phyloP scores from a whole-genome alignment of 1,284 basidiomycete genomes.

The Pascua guehoae region DNA sequence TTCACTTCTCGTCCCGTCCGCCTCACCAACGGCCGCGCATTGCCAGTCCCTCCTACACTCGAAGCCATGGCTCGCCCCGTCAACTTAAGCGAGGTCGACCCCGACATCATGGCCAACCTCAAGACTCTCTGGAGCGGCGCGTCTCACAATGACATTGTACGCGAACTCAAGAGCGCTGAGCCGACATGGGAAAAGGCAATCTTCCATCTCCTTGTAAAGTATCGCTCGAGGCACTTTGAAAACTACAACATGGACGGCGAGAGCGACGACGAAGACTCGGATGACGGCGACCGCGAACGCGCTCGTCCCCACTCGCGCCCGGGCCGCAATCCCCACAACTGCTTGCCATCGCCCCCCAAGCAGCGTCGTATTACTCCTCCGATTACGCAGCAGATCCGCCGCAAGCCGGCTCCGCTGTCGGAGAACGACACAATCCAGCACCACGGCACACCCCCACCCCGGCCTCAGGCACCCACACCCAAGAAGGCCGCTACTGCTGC shows the following conservation, averaged over 20 bases:
- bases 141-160: slow-evolving; percentile 66
- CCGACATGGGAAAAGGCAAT: slow-evolving; percentile 90
- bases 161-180: slow-evolving; percentile 58
- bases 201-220: slow-evolving; percentile 77
- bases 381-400: slow-evolving; percentile 18
- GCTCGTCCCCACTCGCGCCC: slow-evolving; percentile 20
- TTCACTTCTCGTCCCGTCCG: slow-evolving; percentile 66
- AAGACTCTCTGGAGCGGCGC: slow-evolving; percentile 83
- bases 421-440: slow-evolving; percentile 42
- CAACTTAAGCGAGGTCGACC: slow-evolving; percentile 67
- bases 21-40: slow-evolving; percentile 54
- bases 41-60: slow-evolving; percentile 65
- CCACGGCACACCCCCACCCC: slow-evolving; percentile 24
- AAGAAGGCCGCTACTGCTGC: slow-evolving; percentile 42
- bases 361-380: slow-evolving; percentile 9
- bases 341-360: slow-evolving; percentile 7
- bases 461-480: slow-evolving; percentile 46
- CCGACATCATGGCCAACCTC: slow-evolving; percentile 85
- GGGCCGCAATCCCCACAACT: neutral
- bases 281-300: slow-evolving; percentile 1
- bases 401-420: slow-evolving; percentile 30
- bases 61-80: slow-evolving; percentile 67
- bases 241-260: slow-evolving; percentile 58
- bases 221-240: slow-evolving; percentile 66
- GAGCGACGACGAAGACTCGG: slow-evolving; percentile 29